Percentiles rank a stretch among this genome's conserved stretches.
These are phyloP conservation scores for Adansonia gregorii DNA, from an alignment of 441 rosid species.

Conservation along the genomic window DNA sequence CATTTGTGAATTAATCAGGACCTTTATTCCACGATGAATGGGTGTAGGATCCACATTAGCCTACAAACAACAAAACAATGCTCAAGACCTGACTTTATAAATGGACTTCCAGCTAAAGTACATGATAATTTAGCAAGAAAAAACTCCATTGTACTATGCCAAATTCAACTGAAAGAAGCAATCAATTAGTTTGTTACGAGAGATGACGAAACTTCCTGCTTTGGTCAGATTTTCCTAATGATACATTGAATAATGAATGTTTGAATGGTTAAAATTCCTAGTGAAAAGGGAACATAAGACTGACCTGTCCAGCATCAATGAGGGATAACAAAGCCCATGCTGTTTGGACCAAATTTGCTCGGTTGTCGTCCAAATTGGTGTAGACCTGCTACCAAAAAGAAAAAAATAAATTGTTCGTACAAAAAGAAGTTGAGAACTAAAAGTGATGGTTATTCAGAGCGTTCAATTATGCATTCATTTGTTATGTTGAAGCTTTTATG, in stretches of 20 bases:
- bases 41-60: slow-evolving; percentile 40
- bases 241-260: neutral
- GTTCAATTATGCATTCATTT: neutral
- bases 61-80: slow-evolving; percentile 17
- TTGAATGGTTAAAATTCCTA: neutral
- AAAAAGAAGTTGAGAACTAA: neutral
- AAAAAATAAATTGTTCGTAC: neutral
- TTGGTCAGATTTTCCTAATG: neutral
- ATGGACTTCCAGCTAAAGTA: neutral
- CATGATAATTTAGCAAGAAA: neutral
- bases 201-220: neutral
- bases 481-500: neutral
- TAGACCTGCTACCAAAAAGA: slow-evolving; percentile 32
- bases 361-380: slow-evolving; percentile 40
- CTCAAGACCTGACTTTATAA: neutral
- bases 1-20: slow-evolving; percentile 48
- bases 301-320: slow-evolving; percentile 47
- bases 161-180: neutral
- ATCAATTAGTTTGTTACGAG: neutral
- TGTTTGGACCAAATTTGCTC: slow-evolving; percentile 47
- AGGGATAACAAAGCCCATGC: slow-evolving; percentile 52
- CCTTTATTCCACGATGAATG: slow-evolving; percentile 41
- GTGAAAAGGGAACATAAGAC: slow-evolving; percentile 1
- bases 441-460: neutral
- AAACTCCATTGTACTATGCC: neutral